Base-by-base conservation (phyloP, 2,329 filamentous ascomycete species). In the Balansia obtecta region DNA sequence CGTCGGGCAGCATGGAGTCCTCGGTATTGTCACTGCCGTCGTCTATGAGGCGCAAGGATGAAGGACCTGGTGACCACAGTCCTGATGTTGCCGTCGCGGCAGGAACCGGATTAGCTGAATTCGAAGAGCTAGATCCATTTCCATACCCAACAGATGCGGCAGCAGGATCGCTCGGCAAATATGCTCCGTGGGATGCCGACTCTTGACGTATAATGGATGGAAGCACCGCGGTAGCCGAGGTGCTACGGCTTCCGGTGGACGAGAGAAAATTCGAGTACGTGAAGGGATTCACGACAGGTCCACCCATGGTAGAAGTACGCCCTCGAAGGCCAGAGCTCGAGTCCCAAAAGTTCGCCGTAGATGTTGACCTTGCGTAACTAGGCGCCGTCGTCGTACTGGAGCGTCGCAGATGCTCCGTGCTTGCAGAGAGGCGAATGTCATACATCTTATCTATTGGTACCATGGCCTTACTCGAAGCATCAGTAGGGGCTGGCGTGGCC, bases 361-460 rank as follows among this genome's bases (percentile, higher is more conserved):
- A 62, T 6, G 58, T 58, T 4, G 64, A 63, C 52, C 63, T 59
- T 15, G 61, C 55, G 38, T 65, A 65, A 53, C 60, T 57, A 1
- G 68, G 65, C 16, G 65, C 66, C 4, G 61, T 67, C 4, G 60
- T 57, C 12, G 58, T 66, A 32, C 68, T 67, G 13, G 46, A 22
- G 8, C 45, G 51, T 6, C 80, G 76, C 2, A 91, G 68, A 60
- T 93, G 86, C 33, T 90, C 86, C 0, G 81, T 83, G 50, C 80
- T 88, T 32, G 85, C 85, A n/a, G 85, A 76, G 13, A 90, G 66
- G 55, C 80, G 82, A 57, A 91, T 78, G 52, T 90, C 85, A 61
- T 88, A 91, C 50, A 80, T 71, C 16, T 83, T 72, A 46, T 80
- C 72, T 4, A 82, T 69, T 0, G 69, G 67, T 54, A 77, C 65